Evolutionary conservation across 441 rosid genomes (phyloP), one percentile per base, ranked within the genome.

Genomic region (Adansonia gregorii): DNA sequence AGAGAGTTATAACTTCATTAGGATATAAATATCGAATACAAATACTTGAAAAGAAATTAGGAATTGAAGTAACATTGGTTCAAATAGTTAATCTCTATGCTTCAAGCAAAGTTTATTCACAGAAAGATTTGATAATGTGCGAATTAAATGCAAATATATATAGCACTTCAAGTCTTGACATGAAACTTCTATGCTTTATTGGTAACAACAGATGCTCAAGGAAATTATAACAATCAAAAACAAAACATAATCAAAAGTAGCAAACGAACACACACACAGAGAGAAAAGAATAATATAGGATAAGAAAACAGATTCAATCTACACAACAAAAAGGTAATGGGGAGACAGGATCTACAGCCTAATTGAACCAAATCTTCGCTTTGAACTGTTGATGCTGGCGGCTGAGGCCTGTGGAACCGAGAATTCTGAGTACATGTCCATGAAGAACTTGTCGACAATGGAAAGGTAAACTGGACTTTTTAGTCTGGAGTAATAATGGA

Each of bases 401-500:
- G 35, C 35, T 27, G 92, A 66, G 22, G 91, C 78, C 68, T 77
- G 87, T 0, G 93, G 91, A 79, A 74, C 83, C 59, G 90, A 81
- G 83, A 90, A 83, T 78, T 96, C 98, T 24, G 86, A 76, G 82
- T 89, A 87, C 84, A 93, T 88, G 76, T 91, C 93, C 63, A 75
- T 82, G 79, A 94, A 87, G 85, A 95, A 96, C 78, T 83, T 87
- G 88, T 96, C 93, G 6, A 94, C 98, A 67, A 96, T 90, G 79
- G 87, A 94, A 69, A 91, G 84, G 79, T 94, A 94, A 9, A 84
- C 95, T 0, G 98, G 99, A 74, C 98, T 94, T 78, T 73, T 87
- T 74, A 94, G 95, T 35, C 87, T 83, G 27, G 94, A 90, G 78
- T 96, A 94, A 83, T 94, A 94, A 80, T 92, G 99, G 31, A 94